Evolutionary conservation across 805 yeast species (phyloP).

Genomic region (Metschnikowia kofuensis): DNA sequence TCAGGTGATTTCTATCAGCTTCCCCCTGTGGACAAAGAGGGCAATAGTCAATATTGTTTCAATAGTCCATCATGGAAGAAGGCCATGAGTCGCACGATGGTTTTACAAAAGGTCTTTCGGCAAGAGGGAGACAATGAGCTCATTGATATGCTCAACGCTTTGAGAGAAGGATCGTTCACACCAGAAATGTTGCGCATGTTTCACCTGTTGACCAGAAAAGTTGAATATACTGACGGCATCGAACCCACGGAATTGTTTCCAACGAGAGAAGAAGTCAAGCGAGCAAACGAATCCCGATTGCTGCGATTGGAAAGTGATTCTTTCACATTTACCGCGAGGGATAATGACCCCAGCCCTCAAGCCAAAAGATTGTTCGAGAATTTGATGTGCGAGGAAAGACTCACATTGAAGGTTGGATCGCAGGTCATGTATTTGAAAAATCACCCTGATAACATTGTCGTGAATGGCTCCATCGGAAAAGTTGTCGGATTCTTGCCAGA

Average conservation of each 20-base stretch:
- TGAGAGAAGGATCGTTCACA: constrained; percentile 62
- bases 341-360: constrained; percentile 50
- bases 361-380: constrained; percentile 46
- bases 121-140: constrained; percentile 72
- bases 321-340: constrained; percentile 47
- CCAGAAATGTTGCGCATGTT: constrained; percentile 49
- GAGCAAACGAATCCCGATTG: constrained; percentile 56
- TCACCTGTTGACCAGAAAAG: constrained; percentile 47
- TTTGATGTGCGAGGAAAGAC: constrained; percentile 65
- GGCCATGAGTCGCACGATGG: constrained; percentile 54
- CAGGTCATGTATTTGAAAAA: constrained; percentile 84
- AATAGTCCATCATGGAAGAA: constrained; percentile 61
- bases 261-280: constrained; percentile 68
- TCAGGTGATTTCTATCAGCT: constrained; percentile 83
- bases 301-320: constrained; percentile 42
- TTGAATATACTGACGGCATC: constrained; percentile 53
- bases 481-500: constrained; percentile 50
- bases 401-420: constrained; percentile 66
- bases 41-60: constrained; percentile 53
- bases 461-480: constrained; percentile 75
- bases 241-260: constrained; percentile 75
- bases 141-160: constrained; percentile 70
- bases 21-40: constrained; percentile 61
- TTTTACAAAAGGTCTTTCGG: constrained; percentile 65
- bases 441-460: constrained; percentile 59